Evolutionary conservation across 106 monocot genomes (phyloP).

Genomic region (Hemerocallis citrina): DNA sequence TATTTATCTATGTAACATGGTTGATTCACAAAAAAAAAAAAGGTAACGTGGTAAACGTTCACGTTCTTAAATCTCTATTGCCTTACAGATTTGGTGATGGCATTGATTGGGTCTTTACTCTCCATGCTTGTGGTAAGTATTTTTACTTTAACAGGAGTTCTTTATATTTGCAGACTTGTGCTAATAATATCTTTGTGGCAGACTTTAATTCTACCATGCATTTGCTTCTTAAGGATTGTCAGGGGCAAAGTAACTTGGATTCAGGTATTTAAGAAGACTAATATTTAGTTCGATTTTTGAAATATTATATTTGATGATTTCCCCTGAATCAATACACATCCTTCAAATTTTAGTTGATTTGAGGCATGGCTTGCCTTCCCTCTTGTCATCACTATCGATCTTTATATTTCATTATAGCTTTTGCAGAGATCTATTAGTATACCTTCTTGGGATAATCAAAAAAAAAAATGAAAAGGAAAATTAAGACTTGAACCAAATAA

Average conservation of each 20-base stretch:
- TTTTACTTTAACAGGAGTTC: not conserved
- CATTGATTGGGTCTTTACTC: slow-evolving; percentile 80
- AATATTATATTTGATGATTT: no score
- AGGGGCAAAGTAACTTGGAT: slow-evolving; percentile 45
- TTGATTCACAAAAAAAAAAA: not conserved
- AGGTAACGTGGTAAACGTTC: not conserved
- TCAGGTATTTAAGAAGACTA: slow-evolving; percentile 37
- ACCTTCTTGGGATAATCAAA: no score
- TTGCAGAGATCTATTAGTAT: no score
- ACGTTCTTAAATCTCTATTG: not conserved
- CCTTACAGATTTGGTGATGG: slow-evolving; percentile 82
- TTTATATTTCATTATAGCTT: no score
- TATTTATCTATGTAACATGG: not conserved
- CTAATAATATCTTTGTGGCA: slow-evolving; percentile 20
- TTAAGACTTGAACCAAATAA: no score
- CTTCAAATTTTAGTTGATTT: no score
- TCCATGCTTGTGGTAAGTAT: slow-evolving; percentile 89
- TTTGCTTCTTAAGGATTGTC: slow-evolving; percentile 69
- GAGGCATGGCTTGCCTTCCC: no score
- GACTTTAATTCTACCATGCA: slow-evolving; percentile 83
- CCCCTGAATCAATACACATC: no score
- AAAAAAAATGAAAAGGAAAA: no score
- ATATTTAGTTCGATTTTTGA: not conserved
- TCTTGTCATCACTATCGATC: no score
- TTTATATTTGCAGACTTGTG: not conserved